Evolutionary conservation across 257 asterid genomes (phyloP), one percentile per base, ranked within the genome.

Genomic region (Solanum etuberosum): DNA sequence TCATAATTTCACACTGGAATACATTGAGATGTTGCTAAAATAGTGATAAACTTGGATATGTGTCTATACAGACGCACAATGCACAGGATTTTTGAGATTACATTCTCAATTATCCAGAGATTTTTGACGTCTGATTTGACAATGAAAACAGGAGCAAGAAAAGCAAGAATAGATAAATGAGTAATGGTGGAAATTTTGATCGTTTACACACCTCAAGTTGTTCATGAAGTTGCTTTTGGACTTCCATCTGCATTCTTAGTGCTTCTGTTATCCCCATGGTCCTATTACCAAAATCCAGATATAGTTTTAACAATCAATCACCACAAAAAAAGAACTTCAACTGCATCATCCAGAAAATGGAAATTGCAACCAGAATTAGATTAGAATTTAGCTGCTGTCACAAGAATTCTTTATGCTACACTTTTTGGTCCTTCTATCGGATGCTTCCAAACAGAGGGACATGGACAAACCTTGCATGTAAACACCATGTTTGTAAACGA

Each of bases 201-300:
- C 51, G 82, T 84, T 81, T 42, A 88, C 80, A 16, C 92, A 95
- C 98, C 98, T 95, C 98, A 51, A 95, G 98, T 89, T 95, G 98
- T 89, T 95, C 98, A 23, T 95, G 98, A 85, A 95, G 96, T 90
- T 93, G 95, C 90, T 95, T 95, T 93, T 95, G 98, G 9, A 95
- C 98, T 89, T 95, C 98, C 96, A 95, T 92, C 89, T 95, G 98
- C 83, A 96, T 43, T 88, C 95, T 91, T 72, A 96, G 92, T 59
- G 98, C 97, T 91, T 96, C 98, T 25, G 96, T 94, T 68, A 94
- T 94, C 18, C 96, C 97, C 90, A 91, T 90, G 6, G 94, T 92
- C 93, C 98, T 95, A 94, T 86, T 87, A 91, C 80, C 51, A 72
- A 78, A 88, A 40, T 61, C 12, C 38, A 6, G 4, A 3, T n/a